phyloP scores from a whole-genome alignment of 108 stramenopile species.

The Conticribra guillardii region DNA sequence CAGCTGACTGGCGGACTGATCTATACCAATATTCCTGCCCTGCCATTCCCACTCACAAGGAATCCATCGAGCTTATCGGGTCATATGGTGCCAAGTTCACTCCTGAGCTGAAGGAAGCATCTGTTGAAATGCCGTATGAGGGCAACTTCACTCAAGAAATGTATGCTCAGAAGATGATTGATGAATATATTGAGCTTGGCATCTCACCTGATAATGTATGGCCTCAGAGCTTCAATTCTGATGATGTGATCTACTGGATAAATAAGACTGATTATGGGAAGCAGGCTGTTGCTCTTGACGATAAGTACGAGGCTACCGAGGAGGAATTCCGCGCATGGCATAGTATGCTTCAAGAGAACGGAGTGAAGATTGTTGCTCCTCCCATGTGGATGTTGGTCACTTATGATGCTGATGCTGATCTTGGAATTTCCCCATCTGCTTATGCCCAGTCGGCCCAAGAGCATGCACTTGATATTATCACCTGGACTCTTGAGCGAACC shows the following conservation, averaged over 20 bases:
- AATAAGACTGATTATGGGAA: conserved; percentile 59
- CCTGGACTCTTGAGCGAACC: conserved; percentile 77
- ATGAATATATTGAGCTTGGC: conserved; percentile 68
- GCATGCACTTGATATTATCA: conserved; percentile 60
- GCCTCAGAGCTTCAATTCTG: conserved; percentile 60
- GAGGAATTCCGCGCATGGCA: conserved; percentile 26
- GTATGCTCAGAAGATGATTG: conserved; percentile 71
- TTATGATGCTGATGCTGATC: conserved; percentile 26
- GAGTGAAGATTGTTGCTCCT: conserved; percentile 69
- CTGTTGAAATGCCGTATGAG: conserved; percentile 71
- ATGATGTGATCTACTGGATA: conserved; percentile 60
- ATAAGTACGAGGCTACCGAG: conserved; percentile 23
- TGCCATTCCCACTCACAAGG: conserved; percentile 64
- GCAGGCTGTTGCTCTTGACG: conserved; percentile 67
- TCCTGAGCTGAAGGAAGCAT: conserved; percentile 70
- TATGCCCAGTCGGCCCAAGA: conserved; percentile 55
- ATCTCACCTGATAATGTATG: conserved; percentile 59
- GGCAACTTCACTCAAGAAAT: conserved; percentile 66
- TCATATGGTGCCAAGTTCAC: conserved; percentile 56
- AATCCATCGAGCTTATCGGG: conserved; percentile 63
- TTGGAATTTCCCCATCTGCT: conserved; percentile 38
- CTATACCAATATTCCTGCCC: conserved; percentile 63
- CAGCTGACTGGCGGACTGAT: conserved; percentile 67
- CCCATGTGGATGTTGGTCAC: conserved; percentile 57
- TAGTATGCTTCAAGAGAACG: conserved; percentile 30